Percentiles rank a stretch among this genome's conserved stretches.
phyloP scores from a whole-genome alignment of 371 early-diverging fungal genomes.

The Thermomucor indicae-seudaticae region DNA sequence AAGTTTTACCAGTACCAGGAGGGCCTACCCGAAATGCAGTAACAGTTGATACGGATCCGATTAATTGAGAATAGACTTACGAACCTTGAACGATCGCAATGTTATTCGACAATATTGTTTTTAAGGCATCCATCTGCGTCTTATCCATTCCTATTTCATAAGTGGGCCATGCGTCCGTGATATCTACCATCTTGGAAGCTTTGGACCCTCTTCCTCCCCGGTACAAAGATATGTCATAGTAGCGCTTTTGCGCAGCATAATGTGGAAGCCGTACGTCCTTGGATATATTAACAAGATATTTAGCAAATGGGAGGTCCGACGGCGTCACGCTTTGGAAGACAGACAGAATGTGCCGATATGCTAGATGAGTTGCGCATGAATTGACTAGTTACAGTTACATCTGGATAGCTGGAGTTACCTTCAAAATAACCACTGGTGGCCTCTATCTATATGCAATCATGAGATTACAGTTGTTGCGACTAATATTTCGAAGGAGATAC shows the following conservation, averaged over 20 bases:
- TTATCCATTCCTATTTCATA: conserved; percentile 36
- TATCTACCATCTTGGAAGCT: conserved; percentile 20
- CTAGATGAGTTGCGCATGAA: conserved; percentile 1
- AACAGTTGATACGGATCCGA: background rate
- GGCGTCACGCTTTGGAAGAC: conserved; percentile 42
- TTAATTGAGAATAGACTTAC: background rate
- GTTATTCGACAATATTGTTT: conserved; percentile 47
- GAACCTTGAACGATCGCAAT: conserved; percentile 56
- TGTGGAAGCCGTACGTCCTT: conserved; percentile 24
- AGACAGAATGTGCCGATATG: conserved; percentile 31
- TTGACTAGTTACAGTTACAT: background rate
- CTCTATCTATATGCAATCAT: conserved; percentile 25
- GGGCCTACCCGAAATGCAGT: conserved; percentile 37
- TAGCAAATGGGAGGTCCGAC: conserved; percentile 30
- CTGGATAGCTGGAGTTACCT: conserved; percentile 14
- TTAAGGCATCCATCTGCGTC: conserved; percentile 51
- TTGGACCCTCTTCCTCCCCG: background rate
- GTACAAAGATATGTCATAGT: conserved; percentile 28
- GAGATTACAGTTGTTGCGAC: background rate
- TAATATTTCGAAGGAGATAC: background rate
- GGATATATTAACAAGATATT: conserved; percentile 33
- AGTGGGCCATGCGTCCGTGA: conserved; percentile 24
- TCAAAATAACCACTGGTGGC: conserved; percentile 50
- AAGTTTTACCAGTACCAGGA: conserved; percentile 74
- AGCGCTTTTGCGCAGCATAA: conserved; percentile 31